Conservation (phyloP, 2,329 filamentous ascomycete species). For the Neurospora sp. region DNA sequence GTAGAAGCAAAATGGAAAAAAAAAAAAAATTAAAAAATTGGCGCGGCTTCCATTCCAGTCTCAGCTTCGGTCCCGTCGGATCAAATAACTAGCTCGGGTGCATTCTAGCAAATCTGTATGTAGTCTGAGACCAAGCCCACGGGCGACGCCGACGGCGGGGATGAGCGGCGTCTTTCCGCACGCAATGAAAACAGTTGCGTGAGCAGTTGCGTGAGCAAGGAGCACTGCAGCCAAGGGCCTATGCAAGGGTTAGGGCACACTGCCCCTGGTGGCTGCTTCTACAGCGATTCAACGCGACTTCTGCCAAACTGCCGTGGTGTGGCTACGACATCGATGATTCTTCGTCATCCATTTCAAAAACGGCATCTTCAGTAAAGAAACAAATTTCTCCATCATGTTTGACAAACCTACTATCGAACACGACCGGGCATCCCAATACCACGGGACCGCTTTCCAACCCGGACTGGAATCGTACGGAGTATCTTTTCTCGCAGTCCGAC, state of each 20-base stretch:
- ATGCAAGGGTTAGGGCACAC: neutral
- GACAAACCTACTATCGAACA: neutral
- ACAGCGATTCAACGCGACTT: neutral
- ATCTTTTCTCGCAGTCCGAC: neutral
- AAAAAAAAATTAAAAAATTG: neutral
- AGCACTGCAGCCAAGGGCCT: neutral
- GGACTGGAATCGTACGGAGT: neutral
- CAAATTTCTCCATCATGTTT: neutral
- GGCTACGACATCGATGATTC: neutral
- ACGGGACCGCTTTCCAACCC: neutral
- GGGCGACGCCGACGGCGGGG: no score
- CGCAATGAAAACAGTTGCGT: no score
- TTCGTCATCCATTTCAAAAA: neutral
- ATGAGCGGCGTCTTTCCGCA: no score
- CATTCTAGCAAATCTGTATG: neutral
- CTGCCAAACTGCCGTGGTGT: neutral
- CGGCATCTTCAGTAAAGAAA: neutral
- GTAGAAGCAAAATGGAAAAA: neutral
- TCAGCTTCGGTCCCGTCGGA: neutral
- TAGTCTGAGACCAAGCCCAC: neutral
- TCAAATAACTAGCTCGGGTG: neutral
- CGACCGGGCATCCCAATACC: neutral
- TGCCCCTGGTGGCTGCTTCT: neutral
- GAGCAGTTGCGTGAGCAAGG: neutral
- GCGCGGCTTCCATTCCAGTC: neutral